Percentiles rank a stretch among this genome's conserved stretches.
Conservation (phyloP, 179 eudicot species). For the Heliamphora pulchella region DNA sequence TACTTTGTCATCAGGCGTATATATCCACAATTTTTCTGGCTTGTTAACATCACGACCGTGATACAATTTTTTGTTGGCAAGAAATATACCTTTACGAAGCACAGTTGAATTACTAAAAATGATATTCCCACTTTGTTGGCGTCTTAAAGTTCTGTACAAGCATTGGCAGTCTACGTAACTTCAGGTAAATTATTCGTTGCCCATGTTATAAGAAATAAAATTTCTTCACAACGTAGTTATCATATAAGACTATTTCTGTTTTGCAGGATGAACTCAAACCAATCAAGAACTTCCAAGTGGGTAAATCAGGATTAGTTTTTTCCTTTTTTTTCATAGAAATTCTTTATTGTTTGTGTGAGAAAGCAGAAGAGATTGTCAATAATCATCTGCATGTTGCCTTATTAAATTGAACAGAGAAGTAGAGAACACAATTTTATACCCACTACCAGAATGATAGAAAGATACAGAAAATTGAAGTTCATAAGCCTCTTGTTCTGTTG, state of each 20-base stretch:
- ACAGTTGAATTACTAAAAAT: constrained; percentile 11
- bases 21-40: constrained; percentile 10
- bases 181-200: neutral
- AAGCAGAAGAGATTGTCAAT: constrained; percentile 18
- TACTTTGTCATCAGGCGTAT: constrained; percentile 25
- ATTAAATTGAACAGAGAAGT: constrained; percentile 24
- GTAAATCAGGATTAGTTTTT: constrained; percentile 17
- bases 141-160: neutral
- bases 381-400: constrained; percentile 29
- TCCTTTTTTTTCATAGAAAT: constrained; percentile 16
- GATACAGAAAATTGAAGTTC: neutral
- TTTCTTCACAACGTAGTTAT: neutral
- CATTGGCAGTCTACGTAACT: neutral
- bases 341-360: constrained; percentile 25
- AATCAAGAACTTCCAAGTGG: constrained; percentile 20
- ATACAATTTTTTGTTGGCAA: constrained; percentile 1
- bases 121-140: neutral
- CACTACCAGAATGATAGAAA: constrained; percentile 2
- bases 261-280: constrained; percentile 23
- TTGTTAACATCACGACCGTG: constrained; percentile 18
- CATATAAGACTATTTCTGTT: neutral
- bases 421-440: too few species aligned
- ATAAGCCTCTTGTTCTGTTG: constrained; percentile 15
- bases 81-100: constrained; percentile 5
- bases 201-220: neutral